A percentile compares a stretch with the other conserved stretches of the same genome.
Evolutionary conservation across 768 basidiomycete genomes (phyloP).

Genomic region (Saitozyma podzolica): DNA sequence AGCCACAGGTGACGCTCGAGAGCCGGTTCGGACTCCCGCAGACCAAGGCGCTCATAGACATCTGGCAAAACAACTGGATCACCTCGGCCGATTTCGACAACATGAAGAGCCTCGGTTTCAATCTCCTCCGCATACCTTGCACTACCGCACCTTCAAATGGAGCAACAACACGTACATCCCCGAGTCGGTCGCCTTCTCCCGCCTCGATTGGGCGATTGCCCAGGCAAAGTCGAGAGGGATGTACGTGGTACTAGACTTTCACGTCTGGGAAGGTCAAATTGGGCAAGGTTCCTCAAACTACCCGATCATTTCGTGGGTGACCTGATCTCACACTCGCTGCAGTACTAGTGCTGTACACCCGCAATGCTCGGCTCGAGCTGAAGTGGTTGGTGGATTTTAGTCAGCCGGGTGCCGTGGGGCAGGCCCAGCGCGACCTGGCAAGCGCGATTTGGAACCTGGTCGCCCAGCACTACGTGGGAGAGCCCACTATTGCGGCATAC

Average conservation of each 20-base stretch:
- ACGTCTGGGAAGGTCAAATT: constrained; percentile 44
- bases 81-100: constrained; percentile 35
- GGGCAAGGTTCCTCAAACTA: constrained; percentile 18
- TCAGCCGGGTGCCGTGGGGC: constrained; percentile 8
- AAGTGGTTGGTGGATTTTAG: too few relatives aligned
- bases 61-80: constrained; percentile 43
- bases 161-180: constrained; percentile 13
- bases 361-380: too few relatives aligned
- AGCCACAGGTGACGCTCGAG: constrained; percentile 36
- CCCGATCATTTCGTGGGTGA: constrained; percentile 30
- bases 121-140: constrained; percentile 39
- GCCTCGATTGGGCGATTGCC: constrained; percentile 42
- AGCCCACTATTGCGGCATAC: constrained; percentile 37
- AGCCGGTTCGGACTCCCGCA: constrained; percentile 34
- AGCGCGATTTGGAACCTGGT: constrained; percentile 41
- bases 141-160: constrained; percentile 36
- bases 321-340: too few relatives aligned
- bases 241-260: constrained; percentile 41
- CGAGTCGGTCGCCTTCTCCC: constrained; percentile 16
- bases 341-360: too few relatives aligned
- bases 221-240: constrained; percentile 35
- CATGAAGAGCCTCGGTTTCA: constrained; percentile 36
- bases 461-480: constrained; percentile 37
- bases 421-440: constrained; percentile 6
- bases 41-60: constrained; percentile 30